Conservation (phyloP, 2,329 filamentous ascomycete species). For the Penicillium sp. region DNA sequence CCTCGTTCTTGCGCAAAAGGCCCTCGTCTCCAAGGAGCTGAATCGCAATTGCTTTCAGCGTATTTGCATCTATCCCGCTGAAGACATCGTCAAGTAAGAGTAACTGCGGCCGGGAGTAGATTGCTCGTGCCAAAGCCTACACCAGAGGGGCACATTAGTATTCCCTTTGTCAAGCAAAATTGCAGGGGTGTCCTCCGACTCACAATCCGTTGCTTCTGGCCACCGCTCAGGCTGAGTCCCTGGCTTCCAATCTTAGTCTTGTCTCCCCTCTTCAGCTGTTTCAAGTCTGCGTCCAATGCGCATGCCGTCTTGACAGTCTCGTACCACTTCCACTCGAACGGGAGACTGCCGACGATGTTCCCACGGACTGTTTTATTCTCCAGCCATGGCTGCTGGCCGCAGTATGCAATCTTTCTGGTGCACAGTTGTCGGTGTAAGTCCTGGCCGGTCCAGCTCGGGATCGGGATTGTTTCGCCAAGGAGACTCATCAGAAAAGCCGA, state of each 20-base stretch:
- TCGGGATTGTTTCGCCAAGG: background rate
- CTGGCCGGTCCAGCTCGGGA: too few species aligned
- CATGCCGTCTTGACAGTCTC: conserved; percentile 59
- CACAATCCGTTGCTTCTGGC: conserved; percentile 56
- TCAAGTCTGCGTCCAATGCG: conserved; percentile 69
- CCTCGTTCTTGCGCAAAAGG: too few species aligned
- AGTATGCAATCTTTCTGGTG: background rate
- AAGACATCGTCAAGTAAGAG: too few species aligned
- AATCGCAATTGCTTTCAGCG: too few species aligned
- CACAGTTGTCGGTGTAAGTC: background rate
- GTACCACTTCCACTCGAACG: conserved; percentile 1
- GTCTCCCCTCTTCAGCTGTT: conserved; percentile 69
- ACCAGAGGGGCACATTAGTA: too few species aligned
- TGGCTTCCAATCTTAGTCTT: conserved; percentile 74
- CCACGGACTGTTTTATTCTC: background rate
- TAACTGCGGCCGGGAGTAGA: too few species aligned
- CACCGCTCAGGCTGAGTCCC: conserved; percentile 74
- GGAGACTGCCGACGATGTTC: background rate
- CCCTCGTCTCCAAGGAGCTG: too few species aligned
- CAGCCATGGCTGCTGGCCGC: background rate
- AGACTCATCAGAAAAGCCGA: background rate
- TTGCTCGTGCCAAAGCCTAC: too few species aligned
- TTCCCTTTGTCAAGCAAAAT: too few species aligned
- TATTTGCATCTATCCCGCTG: too few species aligned
- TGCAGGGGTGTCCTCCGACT: too few species aligned